These are phyloP conservation scores for Phaeophleospora eucalypticola DNA, from an alignment of 2,329 filamentous ascomycete species.

Conservation along the genomic window DNA sequence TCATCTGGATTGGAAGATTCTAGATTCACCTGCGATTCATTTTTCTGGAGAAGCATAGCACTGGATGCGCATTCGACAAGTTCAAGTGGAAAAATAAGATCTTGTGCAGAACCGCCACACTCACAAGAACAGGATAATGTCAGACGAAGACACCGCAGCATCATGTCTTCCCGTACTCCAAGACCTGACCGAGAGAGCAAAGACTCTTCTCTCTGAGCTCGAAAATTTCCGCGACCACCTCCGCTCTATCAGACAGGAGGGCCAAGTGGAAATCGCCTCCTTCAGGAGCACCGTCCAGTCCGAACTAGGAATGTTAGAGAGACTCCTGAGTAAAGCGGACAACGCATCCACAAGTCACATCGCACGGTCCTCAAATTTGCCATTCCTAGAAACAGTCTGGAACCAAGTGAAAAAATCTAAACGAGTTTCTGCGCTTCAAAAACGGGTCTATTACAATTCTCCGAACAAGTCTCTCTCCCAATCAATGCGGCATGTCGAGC, in stretches of 20 bases:
- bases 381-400: conserved; percentile 64
- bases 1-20: too few species aligned
- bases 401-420: conserved; percentile 54
- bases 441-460: conserved; percentile 48
- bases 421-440: conserved; percentile 55
- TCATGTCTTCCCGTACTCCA: conserved; percentile 13
- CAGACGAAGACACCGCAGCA: neutral
- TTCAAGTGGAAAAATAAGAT: too few species aligned
- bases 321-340: conserved; percentile 25
- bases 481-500: conserved; percentile 21
- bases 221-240: conserved; percentile 37
- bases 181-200: conserved; percentile 37
- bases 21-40: too few species aligned
- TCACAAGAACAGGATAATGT: too few species aligned
- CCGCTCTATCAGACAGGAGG: conserved; percentile 33
- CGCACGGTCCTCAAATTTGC: conserved; percentile 61
- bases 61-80: too few species aligned
- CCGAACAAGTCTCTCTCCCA: conserved; percentile 22
- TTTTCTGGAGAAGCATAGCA: too few species aligned
- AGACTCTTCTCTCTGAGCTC: conserved; percentile 38
- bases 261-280: conserved; percentile 33
- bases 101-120: too few species aligned
- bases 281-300: conserved; percentile 35
- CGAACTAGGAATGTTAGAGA: conserved; percentile 31
- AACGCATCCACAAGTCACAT: conserved; percentile 44